Base-by-base conservation (phyloP, 1,284 basidiomycete genomes). In the Puccinia novopanici region DNA sequence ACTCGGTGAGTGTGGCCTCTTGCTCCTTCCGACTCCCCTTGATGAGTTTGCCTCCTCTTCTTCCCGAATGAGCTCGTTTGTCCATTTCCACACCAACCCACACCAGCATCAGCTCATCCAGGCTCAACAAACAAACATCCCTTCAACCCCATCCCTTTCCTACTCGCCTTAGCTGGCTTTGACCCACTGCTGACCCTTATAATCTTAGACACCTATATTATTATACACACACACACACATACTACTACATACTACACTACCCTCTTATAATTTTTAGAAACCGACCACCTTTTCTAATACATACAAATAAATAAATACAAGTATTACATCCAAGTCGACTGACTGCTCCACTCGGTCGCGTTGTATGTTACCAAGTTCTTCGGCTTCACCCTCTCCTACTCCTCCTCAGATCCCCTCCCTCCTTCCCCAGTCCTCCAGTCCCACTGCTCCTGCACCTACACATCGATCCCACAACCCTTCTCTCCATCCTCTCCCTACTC, bases 1-100 rank as follows among this genome's bases (percentile, higher is more conserved):
- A 70, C n/a, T 48, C 12, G 40, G 27, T 71, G n/a, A 4, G 19
- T 52, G n/a, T 71, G 34, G 42, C 68, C 30, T 71, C 52, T 45
- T 34, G 45, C 68, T 71, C 68, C 27, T 37, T 30, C 40, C 17
- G 22, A 24, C 24, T 50, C 27, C 30, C 22, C 48, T 34, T 17
- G 27, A 12, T 45, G 24, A 40, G 37, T n/a, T 71, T 52, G 45
- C 30, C 15, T 48, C 30, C 27, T 27, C n/a, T 71, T 45, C 34
- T 40, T 27, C 45, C 10, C 0, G 24, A n/a, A 15, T 52, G 68
- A 71, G 45, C 45, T 27, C 45, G 8, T 45, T 45, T 15, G 8
- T 45, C 45, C 45, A 45, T 6, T 45, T 8, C 45, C 15, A 45
- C 45, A 8, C 45, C 45, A 45, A 45, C 45, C 45, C 45, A 45